A percentile compares a stretch with the other conserved stretches of the same genome.
Evolutionary conservation across 1,284 basidiomycete genomes (phyloP).

Genomic region (Sporisorium exsertum): DNA sequence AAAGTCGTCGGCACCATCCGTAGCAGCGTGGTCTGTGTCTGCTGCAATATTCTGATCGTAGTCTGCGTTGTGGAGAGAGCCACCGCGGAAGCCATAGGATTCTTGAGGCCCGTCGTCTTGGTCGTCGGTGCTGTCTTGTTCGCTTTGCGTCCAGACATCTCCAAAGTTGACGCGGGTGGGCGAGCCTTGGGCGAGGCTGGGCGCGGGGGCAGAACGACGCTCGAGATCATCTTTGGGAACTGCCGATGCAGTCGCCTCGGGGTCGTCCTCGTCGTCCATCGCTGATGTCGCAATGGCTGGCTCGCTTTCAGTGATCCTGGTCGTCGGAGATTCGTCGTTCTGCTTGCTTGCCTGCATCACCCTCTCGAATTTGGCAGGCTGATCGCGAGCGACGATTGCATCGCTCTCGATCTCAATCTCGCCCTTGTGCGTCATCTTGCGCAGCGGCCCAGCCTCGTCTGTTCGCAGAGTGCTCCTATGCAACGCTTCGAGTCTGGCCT

Average conservation of each 20-base stretch:
- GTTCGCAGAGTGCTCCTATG: conserved; percentile 59
- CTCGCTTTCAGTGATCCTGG: conserved; percentile 37
- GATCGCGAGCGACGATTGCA: conserved; percentile 21
- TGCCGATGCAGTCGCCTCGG: background rate
- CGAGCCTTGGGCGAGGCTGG: conserved; percentile 9
- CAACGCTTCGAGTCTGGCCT: conserved; percentile 60
- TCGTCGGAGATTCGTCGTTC: conserved; percentile 3
- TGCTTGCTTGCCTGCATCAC: background rate
- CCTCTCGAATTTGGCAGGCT: conserved; percentile 27
- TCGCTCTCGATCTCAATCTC: conserved; percentile 68
- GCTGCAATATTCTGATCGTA: conserved; percentile 7
- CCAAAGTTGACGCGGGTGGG: conserved; percentile 34
- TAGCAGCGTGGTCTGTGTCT: conserved; percentile 4
- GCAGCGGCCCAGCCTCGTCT: conserved; percentile 53
- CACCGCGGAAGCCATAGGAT: conserved; percentile 31
- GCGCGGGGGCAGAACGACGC: conserved; percentile 35
- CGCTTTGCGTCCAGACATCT: conserved; percentile 25
- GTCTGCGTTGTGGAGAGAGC: conserved; percentile 15
- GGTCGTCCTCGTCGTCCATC: background rate
- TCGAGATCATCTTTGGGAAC: background rate
- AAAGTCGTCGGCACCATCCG: conserved; percentile 51
- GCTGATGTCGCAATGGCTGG: conserved; percentile 4
- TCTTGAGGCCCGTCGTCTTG: conserved; percentile 15
- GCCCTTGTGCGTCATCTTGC: conserved; percentile 69
- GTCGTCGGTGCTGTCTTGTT: conserved; percentile 7